Percentiles rank a stretch among this genome's conserved stretches.
phyloP scores from a whole-genome alignment of 1,284 basidiomycete genomes.

The Sparassis latifolia region DNA sequence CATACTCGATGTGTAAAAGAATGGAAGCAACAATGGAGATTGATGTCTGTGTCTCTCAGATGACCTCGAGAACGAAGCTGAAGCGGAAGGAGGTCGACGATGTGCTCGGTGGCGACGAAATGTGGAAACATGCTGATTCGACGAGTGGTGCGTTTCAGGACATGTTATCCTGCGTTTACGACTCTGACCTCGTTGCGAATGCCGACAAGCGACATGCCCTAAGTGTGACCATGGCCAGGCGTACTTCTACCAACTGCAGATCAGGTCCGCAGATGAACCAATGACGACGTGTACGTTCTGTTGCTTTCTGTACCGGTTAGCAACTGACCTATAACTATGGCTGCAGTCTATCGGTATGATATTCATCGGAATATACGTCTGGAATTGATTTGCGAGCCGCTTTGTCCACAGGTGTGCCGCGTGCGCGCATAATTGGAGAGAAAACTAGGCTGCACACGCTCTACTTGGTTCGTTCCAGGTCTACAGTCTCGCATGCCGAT shows the following conservation, averaged over 20 bases:
- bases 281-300: conserved; percentile 87
- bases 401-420: conserved; percentile 38
- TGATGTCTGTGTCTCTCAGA: conserved; percentile 36
- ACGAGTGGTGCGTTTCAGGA: conserved; percentile 52
- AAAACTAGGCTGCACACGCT: conserved; percentile 32
- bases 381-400: background rate
- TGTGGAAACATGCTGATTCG: conserved; percentile 94
- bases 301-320: conserved; percentile 4
- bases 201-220: conserved; percentile 60
- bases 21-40: background rate
- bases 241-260: conserved; percentile 96
- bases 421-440: conserved; percentile 57
- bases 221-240: conserved; percentile 88
- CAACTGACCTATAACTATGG: conserved; percentile 4
- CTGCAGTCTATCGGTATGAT: conserved; percentile 29
- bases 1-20: background rate
- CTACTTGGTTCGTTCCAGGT: no score
- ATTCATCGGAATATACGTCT: background rate
- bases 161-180: conserved; percentile 17
- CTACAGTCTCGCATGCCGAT: no score
- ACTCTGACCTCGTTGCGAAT: background rate
- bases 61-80: conserved; percentile 82
- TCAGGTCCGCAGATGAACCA: conserved; percentile 92
- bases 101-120: conserved; percentile 88
- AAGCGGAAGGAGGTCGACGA: conserved; percentile 89